Conservation (phyloP, 1,284 basidiomycete genomes). For the Salmacisia buchloeana region DNA sequence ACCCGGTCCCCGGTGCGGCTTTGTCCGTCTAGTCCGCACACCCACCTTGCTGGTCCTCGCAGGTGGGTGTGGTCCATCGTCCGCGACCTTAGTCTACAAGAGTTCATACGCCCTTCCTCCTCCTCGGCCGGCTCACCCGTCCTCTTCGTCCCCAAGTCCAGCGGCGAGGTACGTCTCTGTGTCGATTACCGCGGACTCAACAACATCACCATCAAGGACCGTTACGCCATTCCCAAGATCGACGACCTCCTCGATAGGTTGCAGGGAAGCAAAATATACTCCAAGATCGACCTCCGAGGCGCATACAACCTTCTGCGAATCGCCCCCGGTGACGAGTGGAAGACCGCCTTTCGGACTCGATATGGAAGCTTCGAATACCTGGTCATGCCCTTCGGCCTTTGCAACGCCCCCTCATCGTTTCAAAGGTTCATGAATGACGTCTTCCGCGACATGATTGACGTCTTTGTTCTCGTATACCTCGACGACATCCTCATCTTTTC, state of each 20-base stretch:
- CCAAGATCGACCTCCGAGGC: slow-evolving; percentile 50
- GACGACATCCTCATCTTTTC: slow-evolving; percentile 53
- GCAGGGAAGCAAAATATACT: slow-evolving; percentile 45
- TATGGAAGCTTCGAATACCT: slow-evolving; percentile 14
- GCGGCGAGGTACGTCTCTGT: slow-evolving; percentile 52
- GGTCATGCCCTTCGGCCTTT: slow-evolving; percentile 16
- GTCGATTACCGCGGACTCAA: slow-evolving; percentile 56
- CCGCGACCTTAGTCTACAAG: too few relatives aligned
- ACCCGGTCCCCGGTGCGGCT: too few relatives aligned
- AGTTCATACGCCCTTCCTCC: slow-evolving; percentile 14
- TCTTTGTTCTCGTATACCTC: slow-evolving; percentile 45
- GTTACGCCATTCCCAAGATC: slow-evolving; percentile 51
- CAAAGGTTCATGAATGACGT: slow-evolving; percentile 18
- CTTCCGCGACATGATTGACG: slow-evolving; percentile 34
- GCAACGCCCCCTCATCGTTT: slow-evolving; percentile 17
- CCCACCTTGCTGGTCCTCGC: too few relatives aligned
- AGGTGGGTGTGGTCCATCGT: too few relatives aligned
- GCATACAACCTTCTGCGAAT: slow-evolving; percentile 52
- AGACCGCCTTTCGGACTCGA: slow-evolving; percentile 29
- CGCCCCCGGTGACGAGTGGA: slow-evolving; percentile 50
- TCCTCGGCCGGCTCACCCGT: slow-evolving; percentile 52
- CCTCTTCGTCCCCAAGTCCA: slow-evolving; percentile 57
- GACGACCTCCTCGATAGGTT: slow-evolving; percentile 51
- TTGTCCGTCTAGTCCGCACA: too few relatives aligned
- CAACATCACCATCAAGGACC: slow-evolving; percentile 51